Conservation (phyloP, 306 rosid species). For the Dryas alaskensis region DNA sequence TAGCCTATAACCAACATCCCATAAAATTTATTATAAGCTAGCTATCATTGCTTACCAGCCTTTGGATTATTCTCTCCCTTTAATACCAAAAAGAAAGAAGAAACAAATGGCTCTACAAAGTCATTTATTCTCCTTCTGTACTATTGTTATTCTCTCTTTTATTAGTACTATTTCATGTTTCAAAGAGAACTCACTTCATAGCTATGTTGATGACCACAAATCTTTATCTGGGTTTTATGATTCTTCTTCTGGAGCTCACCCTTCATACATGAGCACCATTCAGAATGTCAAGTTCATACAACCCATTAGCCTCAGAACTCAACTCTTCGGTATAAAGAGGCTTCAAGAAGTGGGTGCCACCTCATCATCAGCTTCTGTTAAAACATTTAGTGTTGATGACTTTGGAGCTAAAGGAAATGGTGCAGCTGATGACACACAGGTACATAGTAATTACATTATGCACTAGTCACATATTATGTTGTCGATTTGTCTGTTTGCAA, state of each 20-base stretch:
- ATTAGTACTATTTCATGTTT: not conserved
- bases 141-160: not conserved
- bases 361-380: not conserved
- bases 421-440: constrained; percentile 25
- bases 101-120: not conserved
- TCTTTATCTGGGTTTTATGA: not conserved
- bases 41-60: too few species aligned
- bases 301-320: not conserved
- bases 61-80: not conserved
- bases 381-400: constrained; percentile 17
- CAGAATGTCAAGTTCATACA: not conserved
- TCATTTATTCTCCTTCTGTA: not conserved
- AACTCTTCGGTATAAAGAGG: constrained; percentile 7
- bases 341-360: not conserved
- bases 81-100: not conserved
- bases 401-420: constrained; percentile 36
- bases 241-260: not conserved
- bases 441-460: not conserved
- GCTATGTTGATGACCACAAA: not conserved
- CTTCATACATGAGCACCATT: constrained; percentile 5
- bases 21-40: not conserved
- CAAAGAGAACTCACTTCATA: not conserved
- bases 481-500: not conserved
- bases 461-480: too few species aligned
- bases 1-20: not conserved